Evolutionary conservation across 2,329 filamentous ascomycete species (phyloP), one percentile per base, ranked within the genome.

Genomic region (Septoria linicola): DNA sequence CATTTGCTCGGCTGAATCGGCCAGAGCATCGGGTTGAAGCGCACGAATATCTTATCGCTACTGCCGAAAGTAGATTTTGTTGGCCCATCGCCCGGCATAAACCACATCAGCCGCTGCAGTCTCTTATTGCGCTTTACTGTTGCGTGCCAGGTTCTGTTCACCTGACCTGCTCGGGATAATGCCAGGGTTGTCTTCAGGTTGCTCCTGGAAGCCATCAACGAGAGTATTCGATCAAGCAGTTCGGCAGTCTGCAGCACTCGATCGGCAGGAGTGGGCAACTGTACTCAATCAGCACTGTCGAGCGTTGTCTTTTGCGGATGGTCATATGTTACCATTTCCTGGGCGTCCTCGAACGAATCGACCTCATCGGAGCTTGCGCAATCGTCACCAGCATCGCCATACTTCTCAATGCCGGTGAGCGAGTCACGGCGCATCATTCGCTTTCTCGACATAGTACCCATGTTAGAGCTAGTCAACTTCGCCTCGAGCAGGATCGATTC

Each of bases 11-110:
- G 42, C 11, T 45, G 42, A n/a, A 21, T 16, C 2, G 42, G 21
- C 31, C 31, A 45, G n/a, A 45, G 32, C 6, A 45, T 37, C 8
- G 42, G 42, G 17, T 45, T 45, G 42, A 45, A 45, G 6, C 16
- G 32, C 20, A 45, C 20, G 3, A 23, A 16, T 2, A 23, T 27
- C 6, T 36, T 45, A 5, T 23, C 13, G 7, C 23, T 25, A 4
- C 14, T n/a, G 31, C 36, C 14, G 2, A 25, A 27, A 10, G 5
- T 27, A 10, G 5, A 6, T 8, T 45, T n/a, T 14, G 31, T 16
- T 8, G 13, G 23, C 10, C 1, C 2, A 13, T 19, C 13, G n/a
- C 20, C 11, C 10, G 42, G 42, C 11, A n/a, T 25, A 4, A 37
- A 45, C 42, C 42, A 45, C 20, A 45, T 10, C 1, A n/a, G 20